A percentile compares a stretch with the other conserved stretches of the same genome.
Evolutionary conservation across 768 basidiomycete genomes (phyloP).

Genomic region (Collybia mongolica): DNA sequence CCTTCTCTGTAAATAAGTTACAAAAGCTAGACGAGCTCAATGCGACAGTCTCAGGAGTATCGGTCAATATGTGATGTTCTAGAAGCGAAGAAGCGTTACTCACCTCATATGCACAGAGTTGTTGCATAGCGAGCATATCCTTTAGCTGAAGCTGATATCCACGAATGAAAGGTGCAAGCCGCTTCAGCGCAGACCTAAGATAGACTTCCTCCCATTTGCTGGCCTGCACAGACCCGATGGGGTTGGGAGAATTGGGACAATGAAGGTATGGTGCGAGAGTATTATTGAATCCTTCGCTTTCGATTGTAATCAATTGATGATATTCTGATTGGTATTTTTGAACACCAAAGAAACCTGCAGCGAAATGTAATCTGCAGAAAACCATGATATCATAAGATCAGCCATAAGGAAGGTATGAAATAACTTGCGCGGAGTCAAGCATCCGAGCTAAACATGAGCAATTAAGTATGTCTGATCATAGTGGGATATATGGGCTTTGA

Average conservation of each 20-base stretch:
- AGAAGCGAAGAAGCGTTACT: neutral
- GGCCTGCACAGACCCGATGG: conserved; percentile 38
- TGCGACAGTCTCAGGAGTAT: conserved; percentile 57
- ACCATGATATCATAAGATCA: neutral
- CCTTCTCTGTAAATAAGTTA: conserved; percentile 72
- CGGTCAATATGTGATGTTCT: neutral
- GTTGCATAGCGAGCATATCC: conserved; percentile 61
- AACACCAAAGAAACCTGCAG: conserved; percentile 60
- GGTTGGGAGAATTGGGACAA: conserved; percentile 53
- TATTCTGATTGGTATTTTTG: conserved; percentile 51
- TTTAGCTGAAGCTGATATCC: conserved; percentile 51
- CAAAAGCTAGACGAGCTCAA: conserved; percentile 80
- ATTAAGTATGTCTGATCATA: too few species aligned
- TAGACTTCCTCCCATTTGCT: conserved; percentile 61
- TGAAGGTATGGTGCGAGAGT: conserved; percentile 72
- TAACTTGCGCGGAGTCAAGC: too few species aligned
- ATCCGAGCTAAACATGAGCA: too few species aligned
- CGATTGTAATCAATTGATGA: conserved; percentile 61
- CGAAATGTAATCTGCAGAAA: conserved; percentile 38
- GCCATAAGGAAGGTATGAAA: too few species aligned
- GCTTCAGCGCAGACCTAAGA: conserved; percentile 50
- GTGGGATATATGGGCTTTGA: conserved; percentile 14
- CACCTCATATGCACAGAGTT: conserved; percentile 76
- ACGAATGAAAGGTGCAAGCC: conserved; percentile 47
- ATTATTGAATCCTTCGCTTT: conserved; percentile 57